Percentiles rank a stretch among this genome's conserved stretches.
Evolutionary conservation across 1,284 basidiomycete genomes (phyloP).

Genomic region (Leucoagaricus sp.): DNA sequence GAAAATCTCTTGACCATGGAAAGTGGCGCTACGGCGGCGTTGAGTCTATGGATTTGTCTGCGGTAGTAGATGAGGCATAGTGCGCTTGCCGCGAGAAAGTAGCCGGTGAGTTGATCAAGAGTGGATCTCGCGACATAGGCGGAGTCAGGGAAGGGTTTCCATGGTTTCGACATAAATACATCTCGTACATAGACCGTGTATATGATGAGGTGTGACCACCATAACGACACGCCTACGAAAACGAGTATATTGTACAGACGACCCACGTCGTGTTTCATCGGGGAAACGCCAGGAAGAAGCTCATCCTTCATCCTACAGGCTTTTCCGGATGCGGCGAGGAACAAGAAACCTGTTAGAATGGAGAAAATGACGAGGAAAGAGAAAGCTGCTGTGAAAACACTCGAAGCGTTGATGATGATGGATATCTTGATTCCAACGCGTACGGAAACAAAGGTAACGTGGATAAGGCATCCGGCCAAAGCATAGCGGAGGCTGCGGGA

Average conservation of each 20-base stretch:
- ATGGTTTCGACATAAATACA: not conserved
- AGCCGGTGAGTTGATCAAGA: slow-evolving; percentile 1
- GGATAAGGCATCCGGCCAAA: not conserved
- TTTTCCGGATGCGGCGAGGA: not conserved
- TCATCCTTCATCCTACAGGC: not conserved
- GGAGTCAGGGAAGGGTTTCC: not conserved
- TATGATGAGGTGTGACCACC: slow-evolving; percentile 8
- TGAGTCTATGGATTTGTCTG: not conserved
- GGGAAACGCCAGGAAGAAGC: not conserved
- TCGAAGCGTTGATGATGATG: not conserved
- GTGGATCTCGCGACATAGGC: not conserved
- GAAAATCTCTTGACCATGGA: not conserved
- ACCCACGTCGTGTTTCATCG: not conserved
- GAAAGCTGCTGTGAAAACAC: not conserved
- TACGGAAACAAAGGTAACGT: not conserved
- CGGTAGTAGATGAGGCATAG: slow-evolving; percentile 4
- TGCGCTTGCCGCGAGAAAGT: not conserved
- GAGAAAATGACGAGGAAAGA: slow-evolving; percentile 7
- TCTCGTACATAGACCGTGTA: slow-evolving; percentile 1
- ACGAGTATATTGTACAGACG: not conserved
- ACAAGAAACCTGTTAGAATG: not conserved
- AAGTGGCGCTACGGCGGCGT: not conserved
- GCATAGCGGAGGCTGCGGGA: not conserved
- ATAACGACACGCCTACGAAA: not conserved
- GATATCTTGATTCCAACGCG: slow-evolving; percentile 3